Evolutionary conservation across 1,284 basidiomycete species (phyloP), one percentile per base, ranked within the genome.

Genomic region (Trichosporon ovoides): DNA sequence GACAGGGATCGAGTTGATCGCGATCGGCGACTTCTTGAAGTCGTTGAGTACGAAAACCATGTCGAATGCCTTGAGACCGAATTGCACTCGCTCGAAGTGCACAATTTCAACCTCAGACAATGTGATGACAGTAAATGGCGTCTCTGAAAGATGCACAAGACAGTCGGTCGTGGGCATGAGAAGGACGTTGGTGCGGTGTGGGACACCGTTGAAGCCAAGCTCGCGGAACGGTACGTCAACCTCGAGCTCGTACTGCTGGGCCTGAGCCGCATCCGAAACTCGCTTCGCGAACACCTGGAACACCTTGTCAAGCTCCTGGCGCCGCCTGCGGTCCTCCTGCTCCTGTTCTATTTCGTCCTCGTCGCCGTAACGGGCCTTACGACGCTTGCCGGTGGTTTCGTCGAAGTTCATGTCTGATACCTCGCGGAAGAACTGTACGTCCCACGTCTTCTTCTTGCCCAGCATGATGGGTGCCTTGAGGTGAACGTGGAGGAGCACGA

Each of bases 261-360:
- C 51, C 60, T 59, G 85, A 16, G 86, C 85, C 7, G 93, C 90
- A 68, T 95, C 91, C 1, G 91, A 88, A 58, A 98, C 85, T 73
- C 91, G 91, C 73, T 96, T 89, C 0, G 94, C 89, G 77, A 98
- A 99, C 20, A 84, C 80, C 74, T 91, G 94, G 79, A 98, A 95
- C 74, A 96, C 90, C 74, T 89, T 93, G 82, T 99, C 98, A 38
- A 98, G 81, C 77, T 89, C 83, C 56, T 88, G 87, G 54, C 94
- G 81, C 24, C 91, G 85, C 74, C 89, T 89, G 58, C 94, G 83
- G 77, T 99, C 96, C 74, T 95, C 92, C 74, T 98, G 95, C 74
- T 98, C 96, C 78, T 96, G 88, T 80, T 98, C 95, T 64, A 98
- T 94, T 79, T 98, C 96, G 74, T 99, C 96, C 76, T 98, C 96